Conservation (phyloP, 2,329 filamentous ascomycete species). For the Neofusicoccum ribis region DNA sequence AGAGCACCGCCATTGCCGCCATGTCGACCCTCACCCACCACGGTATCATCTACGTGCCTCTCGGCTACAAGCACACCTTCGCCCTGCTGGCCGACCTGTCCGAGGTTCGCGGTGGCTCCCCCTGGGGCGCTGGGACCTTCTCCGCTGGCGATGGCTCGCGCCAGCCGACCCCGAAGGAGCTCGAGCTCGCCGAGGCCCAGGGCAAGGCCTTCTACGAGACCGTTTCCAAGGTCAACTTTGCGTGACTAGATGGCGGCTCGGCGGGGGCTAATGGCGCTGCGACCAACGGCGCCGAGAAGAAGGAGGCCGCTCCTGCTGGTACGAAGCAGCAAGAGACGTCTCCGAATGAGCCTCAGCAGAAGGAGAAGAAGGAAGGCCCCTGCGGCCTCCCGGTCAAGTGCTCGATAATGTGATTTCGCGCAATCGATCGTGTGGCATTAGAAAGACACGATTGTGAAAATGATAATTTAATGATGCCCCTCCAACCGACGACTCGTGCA, state of each 20-base stretch:
- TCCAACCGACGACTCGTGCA: not conserved
- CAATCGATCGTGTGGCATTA: not conserved
- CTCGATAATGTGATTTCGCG: slow-evolving; percentile 56
- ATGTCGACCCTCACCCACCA: slow-evolving; percentile 90
- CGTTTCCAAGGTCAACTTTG: slow-evolving; percentile 68
- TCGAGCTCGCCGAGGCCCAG: slow-evolving; percentile 77
- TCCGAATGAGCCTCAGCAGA: slow-evolving; percentile 33
- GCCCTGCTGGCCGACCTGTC: slow-evolving; percentile 65
- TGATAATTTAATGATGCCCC: not conserved
- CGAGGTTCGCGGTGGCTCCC: slow-evolving; percentile 81
- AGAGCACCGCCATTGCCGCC: slow-evolving; percentile 76
- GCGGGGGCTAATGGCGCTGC: slow-evolving; percentile 26
- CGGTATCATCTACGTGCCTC: slow-evolving; percentile 93
- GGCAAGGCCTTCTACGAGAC: slow-evolving; percentile 81
- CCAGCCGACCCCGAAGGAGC: slow-evolving; percentile 73
- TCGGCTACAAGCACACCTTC: slow-evolving; percentile 86
- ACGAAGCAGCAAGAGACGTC: slow-evolving; percentile 24
- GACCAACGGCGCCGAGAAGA: slow-evolving; percentile 20
- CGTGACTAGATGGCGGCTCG: slow-evolving; percentile 71
- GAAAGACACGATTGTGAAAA: not conserved
- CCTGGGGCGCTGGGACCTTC: slow-evolving; percentile 96
- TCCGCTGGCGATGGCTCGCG: slow-evolving; percentile 76
- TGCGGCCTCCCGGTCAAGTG: slow-evolving; percentile 80
- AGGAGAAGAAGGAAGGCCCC: slow-evolving; percentile 63
- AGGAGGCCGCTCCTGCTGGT: slow-evolving; percentile 28